Percentiles rank a stretch among this genome's conserved stretches.
Evolutionary conservation across 768 basidiomycete genomes (phyloP).

Genomic region (Leccinum broughii): DNA sequence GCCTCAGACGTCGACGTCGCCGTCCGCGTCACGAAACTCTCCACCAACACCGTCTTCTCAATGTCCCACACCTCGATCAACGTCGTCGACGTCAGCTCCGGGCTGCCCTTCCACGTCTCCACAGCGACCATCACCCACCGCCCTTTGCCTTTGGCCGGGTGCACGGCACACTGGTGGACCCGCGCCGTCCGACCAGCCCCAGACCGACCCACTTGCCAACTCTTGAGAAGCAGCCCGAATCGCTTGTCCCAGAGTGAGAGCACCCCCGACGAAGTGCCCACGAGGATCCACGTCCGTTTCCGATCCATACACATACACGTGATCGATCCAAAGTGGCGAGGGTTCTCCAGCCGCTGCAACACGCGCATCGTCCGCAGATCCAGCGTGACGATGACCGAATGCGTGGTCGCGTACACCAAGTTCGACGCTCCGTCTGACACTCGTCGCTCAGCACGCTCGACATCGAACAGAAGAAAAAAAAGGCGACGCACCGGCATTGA

Average conservation of each 20-base stretch:
- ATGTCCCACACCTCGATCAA: constrained; percentile 93
- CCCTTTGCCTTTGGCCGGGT: constrained; percentile 85
- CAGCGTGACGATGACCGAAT: constrained; percentile 70
- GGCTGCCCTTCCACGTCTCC: constrained; percentile 47
- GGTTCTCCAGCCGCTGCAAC: constrained; percentile 77
- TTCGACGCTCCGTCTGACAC: constrained; percentile 70
- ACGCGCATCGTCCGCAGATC: constrained; percentile 86
- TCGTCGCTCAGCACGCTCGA: neutral
- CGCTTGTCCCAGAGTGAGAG: constrained; percentile 94
- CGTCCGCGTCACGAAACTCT: constrained; percentile 68
- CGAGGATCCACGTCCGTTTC: constrained; percentile 84
- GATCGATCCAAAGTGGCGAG: constrained; percentile 83
- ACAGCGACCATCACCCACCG: constrained; percentile 89
- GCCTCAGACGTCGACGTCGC: constrained; percentile 46
- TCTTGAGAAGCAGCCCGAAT: constrained; percentile 85
- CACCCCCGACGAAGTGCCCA: constrained; percentile 83
- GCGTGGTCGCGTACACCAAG: constrained; percentile 83
- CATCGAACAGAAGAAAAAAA: neutral
- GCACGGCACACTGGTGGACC: constrained; percentile 74
- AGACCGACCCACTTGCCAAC: constrained; percentile 74
- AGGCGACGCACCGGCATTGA: constrained; percentile 58
- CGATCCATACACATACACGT: constrained; percentile 83
- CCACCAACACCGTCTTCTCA: constrained; percentile 75
- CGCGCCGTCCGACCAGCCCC: constrained; percentile 52
- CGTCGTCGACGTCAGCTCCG: constrained; percentile 43